Evolutionary conservation across 345 rosid genomes (phyloP), one percentile per base, ranked within the genome.

Genomic region (Dipteronia sinensis): DNA sequence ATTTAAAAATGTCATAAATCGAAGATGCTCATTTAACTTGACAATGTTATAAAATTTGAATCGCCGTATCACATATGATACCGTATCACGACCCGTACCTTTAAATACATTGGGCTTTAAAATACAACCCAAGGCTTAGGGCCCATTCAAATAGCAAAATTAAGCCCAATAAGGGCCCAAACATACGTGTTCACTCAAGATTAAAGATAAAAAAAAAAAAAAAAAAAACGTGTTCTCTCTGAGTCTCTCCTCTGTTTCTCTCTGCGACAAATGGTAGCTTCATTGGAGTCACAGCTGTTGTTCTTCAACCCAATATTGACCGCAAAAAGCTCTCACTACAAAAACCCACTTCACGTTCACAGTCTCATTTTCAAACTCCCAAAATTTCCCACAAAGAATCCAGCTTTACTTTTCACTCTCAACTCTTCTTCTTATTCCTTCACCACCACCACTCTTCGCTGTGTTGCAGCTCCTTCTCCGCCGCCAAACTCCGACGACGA

Each of bases 211-310:
- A 19, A 7, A n/a, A 2, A 5, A 16, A 61, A 49, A 20, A 72
- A 55, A 12, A 17, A 27, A 5, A 2, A 15, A 59, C 2, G 1
- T n/a, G 20, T 22, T 44, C 53, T 42, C 10, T 42, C 10, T 42
- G 44, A 34, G 31, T 8, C 68, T 10, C 49, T 38, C 20, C 20
- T 8, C 67, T 10, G 42, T 38, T 17, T 22, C 72, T 0, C 68
- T 66, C 75, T 75, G 76, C 34, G 78, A 78, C 74, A 75, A 80
- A 85, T 87, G 90, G 87, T 85, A 73, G 85, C 83, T 20, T 69
- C 79, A 23, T 63, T 75, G 40, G 84, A 87, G 67, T 85, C 89
- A 55, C 66, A 53, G 38, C 40, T 49, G 34, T 13, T 69, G 2
- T 74, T 64, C 47, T 5, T 69, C 10, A 70, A 42, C 47, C 80